These are phyloP conservation scores for Trichoderma lentiforme DNA, from an alignment of 2,329 filamentous ascomycete genomes.

Conservation along the genomic window DNA sequence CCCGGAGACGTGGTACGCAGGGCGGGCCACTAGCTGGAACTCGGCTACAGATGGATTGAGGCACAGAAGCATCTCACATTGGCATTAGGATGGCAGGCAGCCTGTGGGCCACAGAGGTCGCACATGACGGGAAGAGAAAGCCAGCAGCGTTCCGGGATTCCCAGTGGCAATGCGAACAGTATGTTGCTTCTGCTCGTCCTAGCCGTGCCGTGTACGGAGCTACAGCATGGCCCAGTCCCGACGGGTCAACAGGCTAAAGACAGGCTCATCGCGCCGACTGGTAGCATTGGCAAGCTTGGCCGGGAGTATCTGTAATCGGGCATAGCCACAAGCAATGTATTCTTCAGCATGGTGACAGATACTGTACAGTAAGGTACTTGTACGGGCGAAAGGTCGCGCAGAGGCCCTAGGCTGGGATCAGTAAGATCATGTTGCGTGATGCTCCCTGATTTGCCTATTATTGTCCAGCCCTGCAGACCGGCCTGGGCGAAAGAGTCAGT, in stretches of 20 bases:
- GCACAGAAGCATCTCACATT: neutral
- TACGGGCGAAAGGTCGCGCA: neutral
- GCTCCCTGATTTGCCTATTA: neutral
- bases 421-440: neutral
- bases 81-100: neutral
- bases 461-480: neutral
- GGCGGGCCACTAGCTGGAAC: neutral
- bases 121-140: conserved; percentile 8
- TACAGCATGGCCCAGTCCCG: neutral
- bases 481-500: neutral
- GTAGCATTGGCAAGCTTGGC: neutral
- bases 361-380: neutral
- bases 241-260: neutral
- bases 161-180: neutral
- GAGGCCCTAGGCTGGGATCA: neutral
- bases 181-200: neutral
- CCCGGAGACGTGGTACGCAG: neutral
- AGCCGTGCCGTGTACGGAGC: neutral
- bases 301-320: neutral
- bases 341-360: neutral
- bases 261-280: neutral
- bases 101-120: neutral
- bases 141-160: neutral
- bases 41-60: neutral
- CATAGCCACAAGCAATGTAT: neutral